phyloP scores from a whole-genome alignment of 225 moss, liverwort and hornwort genomes.

The Neckera pumila region DNA sequence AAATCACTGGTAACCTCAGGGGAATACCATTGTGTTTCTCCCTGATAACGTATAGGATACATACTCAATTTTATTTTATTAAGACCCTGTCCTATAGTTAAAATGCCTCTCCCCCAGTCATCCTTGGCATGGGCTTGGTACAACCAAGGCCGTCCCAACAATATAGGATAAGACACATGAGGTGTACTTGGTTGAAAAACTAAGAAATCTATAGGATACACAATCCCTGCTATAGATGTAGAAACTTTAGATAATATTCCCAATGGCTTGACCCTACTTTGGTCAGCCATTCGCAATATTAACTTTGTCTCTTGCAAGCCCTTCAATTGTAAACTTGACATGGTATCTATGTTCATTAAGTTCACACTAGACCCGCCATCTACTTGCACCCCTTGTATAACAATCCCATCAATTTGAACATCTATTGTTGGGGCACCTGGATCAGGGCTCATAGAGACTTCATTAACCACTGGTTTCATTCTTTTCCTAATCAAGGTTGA shows the following conservation, averaged over 20 bases:
- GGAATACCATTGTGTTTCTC: background rate
- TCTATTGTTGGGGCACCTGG: background rate
- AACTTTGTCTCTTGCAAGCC: background rate
- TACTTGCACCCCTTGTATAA: background rate
- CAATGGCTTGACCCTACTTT: background rate
- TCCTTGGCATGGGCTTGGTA: background rate
- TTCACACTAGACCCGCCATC: background rate
- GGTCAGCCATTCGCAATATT: background rate
- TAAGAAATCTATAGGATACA: background rate
- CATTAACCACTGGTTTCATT: background rate
- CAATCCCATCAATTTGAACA: background rate
- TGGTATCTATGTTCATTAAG: background rate
- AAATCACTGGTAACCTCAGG: background rate
- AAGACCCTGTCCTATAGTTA: background rate
- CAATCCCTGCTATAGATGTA: background rate
- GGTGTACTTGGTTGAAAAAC: background rate
- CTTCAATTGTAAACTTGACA: background rate
- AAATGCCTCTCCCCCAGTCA: background rate
- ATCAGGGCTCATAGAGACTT: background rate
- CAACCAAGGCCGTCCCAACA: background rate
- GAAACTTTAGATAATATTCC: background rate
- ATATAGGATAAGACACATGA: background rate
- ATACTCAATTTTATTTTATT: background rate
- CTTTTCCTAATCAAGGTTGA: background rate
- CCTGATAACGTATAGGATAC: fast-evolving